Base-by-base conservation (phyloP, 2,329 filamentous ascomycete genomes). In the Ceratocystiopsis sp. region DNA sequence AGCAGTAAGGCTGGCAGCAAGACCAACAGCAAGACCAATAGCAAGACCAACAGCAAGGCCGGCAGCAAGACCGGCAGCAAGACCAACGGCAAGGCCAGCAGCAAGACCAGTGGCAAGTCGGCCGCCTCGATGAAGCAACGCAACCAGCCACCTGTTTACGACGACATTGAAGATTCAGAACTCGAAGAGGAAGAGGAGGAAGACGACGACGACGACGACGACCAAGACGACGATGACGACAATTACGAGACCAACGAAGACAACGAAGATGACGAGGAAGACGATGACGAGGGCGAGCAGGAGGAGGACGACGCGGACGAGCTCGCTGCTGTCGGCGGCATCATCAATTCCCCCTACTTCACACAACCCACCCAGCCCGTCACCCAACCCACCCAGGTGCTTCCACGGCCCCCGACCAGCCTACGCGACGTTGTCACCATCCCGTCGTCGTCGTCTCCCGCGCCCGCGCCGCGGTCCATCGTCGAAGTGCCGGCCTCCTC, bases 401-500 rank as follows among this genome's bases (percentile, higher is more conserved):
- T 70, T 17, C 58, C 45, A 34, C 57, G 46, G 37, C 45, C 60
- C 40, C 61, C 61, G 4, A 59, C 61, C 0, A 56, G 56, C 3
- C 57, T 66, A 16, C 52, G 52, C 40, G 43, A 42, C 12, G 33
- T 42, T 10, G 25, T 49, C 8, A 38, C 44, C n/a, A 43, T 60
- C 37, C 35, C 57, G 38, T 61, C 61, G 19, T 65, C 68, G 9
- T 69, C 70, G 0, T 42, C 49, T 12, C 38, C 43, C 6, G n/a
- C n/a, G n/a, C n/a, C n/a, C n/a, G n/a, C n/a, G n/a, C 63, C 64
- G 10, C 52, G 59, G 21, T 63, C 64, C 33, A 53, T 65, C 16
- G 56, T 95, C 44, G 87, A 94, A 58, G 87, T 95, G 3, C 78
- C 80, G 29, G 84, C 84, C n/a, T 95, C 87, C 3, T 95, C 89